Percentiles rank a stretch among this genome's conserved stretches.
Conservation (phyloP, 2,329 filamentous ascomycete species). For the Pseudonectria foliicola region DNA sequence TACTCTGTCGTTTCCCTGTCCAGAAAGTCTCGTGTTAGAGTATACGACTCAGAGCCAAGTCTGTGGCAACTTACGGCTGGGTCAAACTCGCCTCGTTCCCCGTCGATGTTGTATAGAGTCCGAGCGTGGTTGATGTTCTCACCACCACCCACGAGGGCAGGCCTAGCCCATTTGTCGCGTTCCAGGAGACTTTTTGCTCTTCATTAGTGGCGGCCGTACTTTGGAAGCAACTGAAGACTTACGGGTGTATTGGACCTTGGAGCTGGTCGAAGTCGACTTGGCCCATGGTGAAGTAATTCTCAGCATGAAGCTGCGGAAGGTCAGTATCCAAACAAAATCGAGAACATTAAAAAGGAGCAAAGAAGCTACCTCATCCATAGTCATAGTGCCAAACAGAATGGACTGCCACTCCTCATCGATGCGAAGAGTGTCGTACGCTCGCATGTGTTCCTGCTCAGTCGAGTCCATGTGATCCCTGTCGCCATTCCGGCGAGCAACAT, state of each 20-base stretch:
- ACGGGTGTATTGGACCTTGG: constrained; percentile 18
- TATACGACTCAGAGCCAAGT: background rate
- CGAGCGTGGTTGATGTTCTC: background rate
- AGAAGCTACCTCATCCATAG: constrained; percentile 23
- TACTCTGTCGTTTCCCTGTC: constrained; percentile 17
- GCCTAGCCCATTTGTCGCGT: constrained; percentile 10
- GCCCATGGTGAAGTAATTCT: constrained; percentile 16
- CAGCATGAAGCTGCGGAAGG: constrained; percentile 14
- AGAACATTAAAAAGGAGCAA: background rate
- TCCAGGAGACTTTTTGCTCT: constrained; percentile 6
- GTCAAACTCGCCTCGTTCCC: constrained; percentile 17
- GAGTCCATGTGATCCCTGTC: constrained; percentile 6
- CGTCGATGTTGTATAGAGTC: constrained; percentile 15
- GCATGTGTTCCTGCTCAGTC: constrained; percentile 13
- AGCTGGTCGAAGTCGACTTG: constrained; percentile 7
- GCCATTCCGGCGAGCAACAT: constrained; percentile 7
- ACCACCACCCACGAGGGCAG: background rate
- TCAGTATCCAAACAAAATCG: background rate
- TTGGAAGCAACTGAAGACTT: background rate
- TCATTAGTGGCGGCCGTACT: background rate
- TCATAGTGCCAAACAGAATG: constrained; percentile 21
- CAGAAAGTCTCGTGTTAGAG: background rate
- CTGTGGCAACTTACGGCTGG: constrained; percentile 11
- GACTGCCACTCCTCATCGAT: constrained; percentile 26
- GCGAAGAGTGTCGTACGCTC: constrained; percentile 16